Conservation (phyloP, 371 early-diverging fungal species). For the Fennellomyces sp. region DNA sequence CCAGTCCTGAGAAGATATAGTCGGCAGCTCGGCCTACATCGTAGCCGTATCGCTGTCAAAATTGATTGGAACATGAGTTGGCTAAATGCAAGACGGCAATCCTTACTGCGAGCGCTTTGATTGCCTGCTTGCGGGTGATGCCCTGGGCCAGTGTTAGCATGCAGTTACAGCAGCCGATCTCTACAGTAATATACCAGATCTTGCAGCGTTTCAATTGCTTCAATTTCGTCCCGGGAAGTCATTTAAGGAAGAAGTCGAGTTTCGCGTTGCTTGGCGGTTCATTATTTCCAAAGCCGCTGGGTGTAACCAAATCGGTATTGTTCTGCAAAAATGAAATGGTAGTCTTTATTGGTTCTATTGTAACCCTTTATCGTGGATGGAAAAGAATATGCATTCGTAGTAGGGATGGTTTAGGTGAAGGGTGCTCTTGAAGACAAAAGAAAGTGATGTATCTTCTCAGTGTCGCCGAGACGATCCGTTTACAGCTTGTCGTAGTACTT, state of each 20-base stretch:
- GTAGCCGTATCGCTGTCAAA: conserved; percentile 46
- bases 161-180: background rate
- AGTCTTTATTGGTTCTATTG: too few relatives aligned
- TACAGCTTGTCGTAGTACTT: conserved; percentile 90
- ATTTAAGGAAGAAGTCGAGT: too few relatives aligned
- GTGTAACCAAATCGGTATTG: too few relatives aligned
- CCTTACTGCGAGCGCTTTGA: conserved; percentile 44
- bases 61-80: background rate
- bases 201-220: conserved; percentile 27
- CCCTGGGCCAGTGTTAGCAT: conserved; percentile 25
- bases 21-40: conserved; percentile 56
- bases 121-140: conserved; percentile 40
- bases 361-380: too few relatives aligned
- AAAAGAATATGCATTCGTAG: too few relatives aligned
- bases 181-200: conserved; percentile 21
- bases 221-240: conserved; percentile 6
- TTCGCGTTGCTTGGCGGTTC: too few relatives aligned
- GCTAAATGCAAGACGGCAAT: background rate
- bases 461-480: too few relatives aligned
- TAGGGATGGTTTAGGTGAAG: too few relatives aligned
- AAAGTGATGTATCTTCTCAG: too few relatives aligned
- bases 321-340: too few relatives aligned
- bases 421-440: too few relatives aligned
- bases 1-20: conserved; percentile 49
- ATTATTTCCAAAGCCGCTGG: too few relatives aligned